Evolutionary conservation across 768 basidiomycete species (phyloP).

Genomic region (Agaricus subrufescens): DNA sequence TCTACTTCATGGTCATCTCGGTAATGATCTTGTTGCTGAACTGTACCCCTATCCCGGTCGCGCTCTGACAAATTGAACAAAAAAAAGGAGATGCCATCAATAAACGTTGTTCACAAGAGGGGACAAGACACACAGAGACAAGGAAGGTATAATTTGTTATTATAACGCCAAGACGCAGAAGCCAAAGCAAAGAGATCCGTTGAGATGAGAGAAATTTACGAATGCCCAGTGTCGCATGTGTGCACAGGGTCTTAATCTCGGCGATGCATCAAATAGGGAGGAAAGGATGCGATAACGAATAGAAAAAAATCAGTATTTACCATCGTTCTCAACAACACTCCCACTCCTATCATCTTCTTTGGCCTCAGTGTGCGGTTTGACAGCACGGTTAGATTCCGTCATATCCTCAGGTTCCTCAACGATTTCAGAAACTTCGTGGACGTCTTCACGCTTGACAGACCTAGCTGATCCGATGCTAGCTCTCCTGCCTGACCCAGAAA

Average conservation of each 20-base stretch:
- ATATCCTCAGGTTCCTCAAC: slow-evolving; percentile 1
- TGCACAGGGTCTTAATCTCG: neutral
- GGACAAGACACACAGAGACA: too few relatives aligned
- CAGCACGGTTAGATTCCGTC: neutral
- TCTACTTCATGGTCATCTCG: slow-evolving; percentile 8
- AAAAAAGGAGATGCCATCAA: neutral
- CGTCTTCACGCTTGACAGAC: neutral
- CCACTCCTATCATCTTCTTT: neutral
- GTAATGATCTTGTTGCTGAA: slow-evolving; percentile 5
- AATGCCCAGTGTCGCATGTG: too few relatives aligned
- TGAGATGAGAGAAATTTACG: too few relatives aligned
- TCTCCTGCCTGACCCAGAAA: neutral
- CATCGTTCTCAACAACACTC: slow-evolving; percentile 18
- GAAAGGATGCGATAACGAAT: neutral
- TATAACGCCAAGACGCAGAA: too few relatives aligned
- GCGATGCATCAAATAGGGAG: neutral
- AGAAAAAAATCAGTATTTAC: slow-evolving; percentile 27
- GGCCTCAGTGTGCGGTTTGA: neutral
- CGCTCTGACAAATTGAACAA: neutral
- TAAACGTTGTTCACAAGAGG: too few relatives aligned
- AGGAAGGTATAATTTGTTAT: too few relatives aligned
- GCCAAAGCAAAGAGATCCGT: too few relatives aligned
- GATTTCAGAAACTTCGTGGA: neutral
- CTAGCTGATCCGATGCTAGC: slow-evolving; percentile 1
- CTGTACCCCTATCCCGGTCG: neutral